phyloP scores from a whole-genome alignment of 2,329 filamentous ascomycete species.

The Hymenoscyphus infarciens region DNA sequence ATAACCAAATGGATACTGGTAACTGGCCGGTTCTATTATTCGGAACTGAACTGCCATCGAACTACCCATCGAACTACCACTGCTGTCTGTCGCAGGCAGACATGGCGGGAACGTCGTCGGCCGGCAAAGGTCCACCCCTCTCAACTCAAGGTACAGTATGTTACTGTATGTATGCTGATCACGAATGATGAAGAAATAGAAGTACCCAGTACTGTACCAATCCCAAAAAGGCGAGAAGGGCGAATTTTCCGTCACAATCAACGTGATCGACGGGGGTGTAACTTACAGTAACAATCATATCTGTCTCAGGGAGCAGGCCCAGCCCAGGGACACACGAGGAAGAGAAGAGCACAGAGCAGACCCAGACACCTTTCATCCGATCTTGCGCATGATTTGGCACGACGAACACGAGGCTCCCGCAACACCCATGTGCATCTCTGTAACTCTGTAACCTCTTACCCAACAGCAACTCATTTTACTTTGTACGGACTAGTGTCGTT shows the following conservation, averaged over 20 bases:
- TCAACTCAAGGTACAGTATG: too few relatives aligned
- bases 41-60: not conserved
- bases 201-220: too few relatives aligned
- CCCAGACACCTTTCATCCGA: not conserved
- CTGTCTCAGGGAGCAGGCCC: not conserved
- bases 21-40: not conserved
- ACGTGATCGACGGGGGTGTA: not conserved
- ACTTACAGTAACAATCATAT: not conserved
- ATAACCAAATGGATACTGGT: not conserved
- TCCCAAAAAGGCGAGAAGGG: not conserved
- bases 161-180: too few relatives aligned
- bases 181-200: not conserved
- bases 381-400: not conserved
- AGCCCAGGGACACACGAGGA: not conserved
- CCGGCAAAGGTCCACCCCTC: not conserved
- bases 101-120: not conserved
- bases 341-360: not conserved
- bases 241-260: not conserved
- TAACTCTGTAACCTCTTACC: not conserved
- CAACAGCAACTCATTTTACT: not conserved
- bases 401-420: not conserved
- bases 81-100: not conserved
- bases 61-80: not conserved
- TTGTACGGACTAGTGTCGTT: not conserved
- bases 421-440: not conserved